Evolutionary conservation across 352 stramenopile species (phyloP), one percentile per base, ranked within the genome.

Genomic region (Chrysophaeum taylorii): DNA sequence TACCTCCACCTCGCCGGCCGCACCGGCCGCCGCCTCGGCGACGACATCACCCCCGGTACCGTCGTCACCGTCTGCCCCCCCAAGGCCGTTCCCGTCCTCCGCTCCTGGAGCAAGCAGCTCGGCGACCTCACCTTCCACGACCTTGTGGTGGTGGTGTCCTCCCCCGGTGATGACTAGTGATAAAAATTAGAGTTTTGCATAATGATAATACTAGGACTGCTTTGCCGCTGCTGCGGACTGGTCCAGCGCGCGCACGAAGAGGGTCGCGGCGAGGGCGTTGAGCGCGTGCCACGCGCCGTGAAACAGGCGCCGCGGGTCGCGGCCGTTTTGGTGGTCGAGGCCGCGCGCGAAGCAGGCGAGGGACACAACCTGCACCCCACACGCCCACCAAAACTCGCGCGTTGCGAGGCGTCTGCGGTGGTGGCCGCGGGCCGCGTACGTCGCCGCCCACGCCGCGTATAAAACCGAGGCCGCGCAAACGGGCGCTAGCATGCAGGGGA

Each of bases 51-150:
- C 37, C 74, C 74, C 23, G 77, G 77, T 9, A 78, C 71, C 33
- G 67, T 82, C 41, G 73, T 82, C 63, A 80, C 77, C 36, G 76
- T 82, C 72, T 78, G 73, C 67, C 77, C 75, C 23, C 79, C 77
- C 67, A 73, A 75, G n/a, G 66, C 73, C 68, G 71, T 77, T 29
- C 57, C 60, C 43, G 75, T 81, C 43, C 63, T 84, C 43, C 72
- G 81, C 48, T 82, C 81, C 50, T 84, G 79, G 79, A 79, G 73
- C 23, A 78, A 69, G 21, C 76, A 82, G 73, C 70, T 84, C 52
- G 79, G 79, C 53, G 76, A 75, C 41, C 81, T 75, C 68, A 42
- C n/a, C 29, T 73, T 84, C 29, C 60, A 83, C 52, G 76, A 80
- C 57, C 68, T 81, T n/a, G n/a, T n/a, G 38, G 68, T 74, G 45